phyloP scores from a whole-genome alignment of 73 alveolate genomes.

The Tetrahymena thermophila region DNA sequence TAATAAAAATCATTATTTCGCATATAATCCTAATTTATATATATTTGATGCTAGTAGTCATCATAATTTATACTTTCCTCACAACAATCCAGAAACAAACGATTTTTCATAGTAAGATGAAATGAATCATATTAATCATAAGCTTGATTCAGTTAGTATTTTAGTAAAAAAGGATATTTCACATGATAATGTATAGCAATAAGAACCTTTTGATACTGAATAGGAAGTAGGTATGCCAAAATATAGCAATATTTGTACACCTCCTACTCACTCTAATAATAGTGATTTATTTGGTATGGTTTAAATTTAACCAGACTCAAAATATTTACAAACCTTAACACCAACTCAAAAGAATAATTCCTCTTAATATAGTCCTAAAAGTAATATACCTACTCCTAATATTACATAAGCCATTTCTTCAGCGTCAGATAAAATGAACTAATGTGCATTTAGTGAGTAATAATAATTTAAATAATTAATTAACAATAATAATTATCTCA shows the following conservation, averaged over 20 bases:
- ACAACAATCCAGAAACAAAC: background rate
- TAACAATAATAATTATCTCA: too few species aligned
- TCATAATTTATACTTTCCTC: background rate
- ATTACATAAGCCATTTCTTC: background rate
- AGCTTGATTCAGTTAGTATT: background rate
- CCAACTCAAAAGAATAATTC: background rate
- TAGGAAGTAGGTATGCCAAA: background rate
- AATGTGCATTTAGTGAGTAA: background rate
- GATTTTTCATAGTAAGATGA: background rate
- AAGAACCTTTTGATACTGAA: background rate
- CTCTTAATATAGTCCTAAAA: background rate
- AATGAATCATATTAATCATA: background rate
- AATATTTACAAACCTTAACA: background rate
- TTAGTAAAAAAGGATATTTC: background rate
- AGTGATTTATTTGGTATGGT: background rate
- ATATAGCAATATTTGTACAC: background rate
- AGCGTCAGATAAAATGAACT: background rate
- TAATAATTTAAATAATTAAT: too few species aligned
- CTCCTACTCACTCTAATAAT: background rate
- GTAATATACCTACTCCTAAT: background rate
- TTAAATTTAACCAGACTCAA: background rate
- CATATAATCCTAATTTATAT: background rate
- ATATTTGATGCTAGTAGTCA: background rate
- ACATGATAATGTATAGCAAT: background rate
- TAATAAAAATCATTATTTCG: too few species aligned